These are phyloP conservation scores for Fusarium sacchari DNA, from an alignment of 2,329 filamentous ascomycete species.

Conservation along the genomic window DNA sequence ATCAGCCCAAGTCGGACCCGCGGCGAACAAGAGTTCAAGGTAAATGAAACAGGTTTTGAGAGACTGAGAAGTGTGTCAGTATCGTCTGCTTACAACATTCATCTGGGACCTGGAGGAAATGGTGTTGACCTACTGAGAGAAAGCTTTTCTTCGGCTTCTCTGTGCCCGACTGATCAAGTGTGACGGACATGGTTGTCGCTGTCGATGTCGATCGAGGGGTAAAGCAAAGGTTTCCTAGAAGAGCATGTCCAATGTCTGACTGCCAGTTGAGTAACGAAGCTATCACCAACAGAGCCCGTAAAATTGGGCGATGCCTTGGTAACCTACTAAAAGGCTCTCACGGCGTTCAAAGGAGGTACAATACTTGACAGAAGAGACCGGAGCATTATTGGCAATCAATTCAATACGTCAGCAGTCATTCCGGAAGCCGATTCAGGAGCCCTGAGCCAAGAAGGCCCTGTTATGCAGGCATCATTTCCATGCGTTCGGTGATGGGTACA, in stretches of 20 bases:
- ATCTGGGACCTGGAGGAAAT: not conserved
- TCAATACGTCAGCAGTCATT: not conserved
- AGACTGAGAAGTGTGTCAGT: not conserved
- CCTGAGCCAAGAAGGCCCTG: not conserved
- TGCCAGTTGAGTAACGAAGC: not conserved
- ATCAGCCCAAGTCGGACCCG: slow-evolving; percentile 53
- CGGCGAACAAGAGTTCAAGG: slow-evolving; percentile 54
- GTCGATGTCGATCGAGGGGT: not conserved
- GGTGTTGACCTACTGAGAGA: slow-evolving; percentile 22
- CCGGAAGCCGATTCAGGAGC: slow-evolving; percentile 27
- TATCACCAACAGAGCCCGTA: not conserved
- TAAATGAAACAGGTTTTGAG: slow-evolving; percentile 42
- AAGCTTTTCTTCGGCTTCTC: slow-evolving; percentile 21
- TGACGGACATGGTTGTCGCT: slow-evolving; percentile 20
- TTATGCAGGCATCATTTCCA: not conserved
- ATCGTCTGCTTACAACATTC: not conserved
- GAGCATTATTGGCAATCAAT: not conserved
- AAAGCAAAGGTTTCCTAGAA: not conserved
- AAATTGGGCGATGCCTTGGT: not conserved
- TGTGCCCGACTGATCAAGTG: slow-evolving; percentile 13
- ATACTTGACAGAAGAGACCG: not conserved
- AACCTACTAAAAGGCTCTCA: not conserved
- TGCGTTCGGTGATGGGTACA: not conserved
- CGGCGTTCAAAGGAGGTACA: not conserved
- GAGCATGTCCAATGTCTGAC: not conserved